Conservation (phyloP, 345 rosid genomes). For the Pseudoturritis turrita region DNA sequence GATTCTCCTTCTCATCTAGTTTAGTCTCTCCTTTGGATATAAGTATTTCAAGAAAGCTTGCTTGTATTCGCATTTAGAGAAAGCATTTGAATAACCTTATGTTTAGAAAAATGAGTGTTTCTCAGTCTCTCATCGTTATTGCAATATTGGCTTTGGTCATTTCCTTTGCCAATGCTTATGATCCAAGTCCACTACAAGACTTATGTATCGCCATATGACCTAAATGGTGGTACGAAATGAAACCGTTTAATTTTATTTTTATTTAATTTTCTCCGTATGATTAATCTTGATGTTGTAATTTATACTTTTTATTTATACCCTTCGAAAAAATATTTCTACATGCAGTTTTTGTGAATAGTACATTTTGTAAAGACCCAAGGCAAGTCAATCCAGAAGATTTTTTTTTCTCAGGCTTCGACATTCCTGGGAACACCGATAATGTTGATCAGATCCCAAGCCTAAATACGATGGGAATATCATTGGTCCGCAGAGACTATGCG, state of each 20-base stretch:
- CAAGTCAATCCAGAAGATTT: slow-evolving; percentile 9
- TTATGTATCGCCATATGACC: slow-evolving; percentile 23
- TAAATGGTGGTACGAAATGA: slow-evolving; percentile 16
- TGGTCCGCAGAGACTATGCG: slow-evolving; percentile 27
- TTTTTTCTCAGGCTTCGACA: slow-evolving; percentile 22
- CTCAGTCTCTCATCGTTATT: background rate
- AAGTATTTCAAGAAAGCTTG: no score
- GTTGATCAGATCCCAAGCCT: slow-evolving; percentile 37
- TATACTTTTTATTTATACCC: background rate
- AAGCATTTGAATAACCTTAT: background rate
- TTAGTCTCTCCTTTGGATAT: no score
- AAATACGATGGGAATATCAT: slow-evolving; percentile 39
- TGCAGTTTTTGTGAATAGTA: slow-evolving; percentile 32
- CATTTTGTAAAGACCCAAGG: slow-evolving; percentile 16
- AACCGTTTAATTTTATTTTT: background rate
- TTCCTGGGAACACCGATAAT: slow-evolving; percentile 6
- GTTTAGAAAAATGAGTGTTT: background rate
- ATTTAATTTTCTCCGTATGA: background rate
- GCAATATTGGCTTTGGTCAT: background rate
- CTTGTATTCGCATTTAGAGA: no score
- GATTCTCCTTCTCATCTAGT: no score
- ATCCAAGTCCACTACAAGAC: slow-evolving; percentile 30
- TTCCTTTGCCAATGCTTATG: slow-evolving; percentile 20
- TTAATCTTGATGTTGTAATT: background rate
- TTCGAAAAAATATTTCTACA: background rate